These are phyloP conservation scores for Camellia granthamiana DNA, from an alignment of 148 eudicot species.

Conservation along the genomic window DNA sequence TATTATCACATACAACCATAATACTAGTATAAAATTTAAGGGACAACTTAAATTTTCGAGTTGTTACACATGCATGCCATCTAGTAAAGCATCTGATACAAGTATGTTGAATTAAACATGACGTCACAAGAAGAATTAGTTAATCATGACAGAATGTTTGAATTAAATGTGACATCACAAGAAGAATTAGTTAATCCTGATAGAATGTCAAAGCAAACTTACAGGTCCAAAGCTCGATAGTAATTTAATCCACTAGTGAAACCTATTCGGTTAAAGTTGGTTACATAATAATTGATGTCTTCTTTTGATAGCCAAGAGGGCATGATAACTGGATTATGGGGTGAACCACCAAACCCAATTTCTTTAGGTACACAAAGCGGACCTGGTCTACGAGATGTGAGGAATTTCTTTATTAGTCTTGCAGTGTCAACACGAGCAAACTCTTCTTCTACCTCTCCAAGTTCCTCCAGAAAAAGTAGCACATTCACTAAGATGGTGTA, in stretches of 20 bases:
- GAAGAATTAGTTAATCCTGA: not conserved
- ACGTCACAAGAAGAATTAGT: not conserved
- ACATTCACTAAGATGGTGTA: not conserved
- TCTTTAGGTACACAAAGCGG: slow-evolving; percentile 51
- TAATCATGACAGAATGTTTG: not conserved
- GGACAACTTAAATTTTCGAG: no score
- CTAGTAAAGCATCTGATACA: not conserved
- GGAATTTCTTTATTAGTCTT: slow-evolving; percentile 30
- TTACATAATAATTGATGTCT: slow-evolving; percentile 42
- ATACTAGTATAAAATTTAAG: no score
- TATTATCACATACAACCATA: no score
- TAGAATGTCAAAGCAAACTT: slow-evolving; percentile 20
- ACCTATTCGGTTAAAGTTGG: slow-evolving; percentile 43
- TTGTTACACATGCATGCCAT: not conserved
- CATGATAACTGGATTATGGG: slow-evolving; percentile 24
- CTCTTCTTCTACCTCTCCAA: slow-evolving; percentile 58
- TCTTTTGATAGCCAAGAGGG: slow-evolving; percentile 66
- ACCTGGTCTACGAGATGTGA: slow-evolving; percentile 38
- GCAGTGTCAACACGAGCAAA: slow-evolving; percentile 33
- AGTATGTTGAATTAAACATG: not conserved
- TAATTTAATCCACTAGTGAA: slow-evolving; percentile 73
- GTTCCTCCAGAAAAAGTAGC: slow-evolving; percentile 40
- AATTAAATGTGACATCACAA: slow-evolving; percentile 1
- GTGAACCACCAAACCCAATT: slow-evolving; percentile 34
- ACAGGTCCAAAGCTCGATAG: slow-evolving; percentile 66